Evolutionary conservation across 1,284 basidiomycete species (phyloP).

Genomic region (Ganoderma boninense): DNA sequence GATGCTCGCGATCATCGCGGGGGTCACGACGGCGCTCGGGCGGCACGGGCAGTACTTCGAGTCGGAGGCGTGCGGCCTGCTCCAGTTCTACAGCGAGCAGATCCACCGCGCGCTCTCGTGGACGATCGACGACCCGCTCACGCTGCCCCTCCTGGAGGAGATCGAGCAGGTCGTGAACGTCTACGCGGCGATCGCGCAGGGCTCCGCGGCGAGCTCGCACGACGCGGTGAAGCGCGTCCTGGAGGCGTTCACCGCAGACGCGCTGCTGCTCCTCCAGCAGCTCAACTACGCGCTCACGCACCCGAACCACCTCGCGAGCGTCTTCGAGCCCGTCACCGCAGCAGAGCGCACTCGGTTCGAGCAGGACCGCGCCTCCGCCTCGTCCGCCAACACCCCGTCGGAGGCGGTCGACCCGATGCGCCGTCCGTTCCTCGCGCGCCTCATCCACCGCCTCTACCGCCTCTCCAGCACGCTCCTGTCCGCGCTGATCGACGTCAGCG

Average conservation of each 20-base stretch:
- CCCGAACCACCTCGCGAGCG: slow-evolving; percentile 84
- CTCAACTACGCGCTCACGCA: slow-evolving; percentile 91
- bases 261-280: slow-evolving; percentile 83
- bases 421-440: slow-evolving; percentile 69
- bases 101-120: slow-evolving; percentile 80
- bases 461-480: slow-evolving; percentile 75
- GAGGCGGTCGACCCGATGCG: slow-evolving; percentile 67
- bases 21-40: slow-evolving; percentile 72
- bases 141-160: slow-evolving; percentile 79
- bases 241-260: slow-evolving; percentile 69
- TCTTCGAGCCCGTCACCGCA: slow-evolving; percentile 82
- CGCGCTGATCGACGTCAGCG: slow-evolving; percentile 76
- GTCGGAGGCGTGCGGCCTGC: slow-evolving; percentile 85
- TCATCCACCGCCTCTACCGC: slow-evolving; percentile 75
- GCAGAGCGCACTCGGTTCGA: slow-evolving; percentile 78
- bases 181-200: slow-evolving; percentile 75
- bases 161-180: slow-evolving; percentile 81
- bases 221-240: slow-evolving; percentile 69
- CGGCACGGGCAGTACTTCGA: slow-evolving; percentile 85
- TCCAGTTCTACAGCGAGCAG: slow-evolving; percentile 87
- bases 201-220: slow-evolving; percentile 51
- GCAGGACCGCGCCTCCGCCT: slow-evolving; percentile 51
- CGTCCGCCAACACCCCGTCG: slow-evolving; percentile 44
- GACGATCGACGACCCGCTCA: slow-evolving; percentile 80
- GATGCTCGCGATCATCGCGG: slow-evolving; percentile 85